A percentile compares a stretch with the other conserved stretches of the same genome.
phyloP scores from a whole-genome alignment of 164 flowering plant genomes.

The Berberis vulgaris region DNA sequence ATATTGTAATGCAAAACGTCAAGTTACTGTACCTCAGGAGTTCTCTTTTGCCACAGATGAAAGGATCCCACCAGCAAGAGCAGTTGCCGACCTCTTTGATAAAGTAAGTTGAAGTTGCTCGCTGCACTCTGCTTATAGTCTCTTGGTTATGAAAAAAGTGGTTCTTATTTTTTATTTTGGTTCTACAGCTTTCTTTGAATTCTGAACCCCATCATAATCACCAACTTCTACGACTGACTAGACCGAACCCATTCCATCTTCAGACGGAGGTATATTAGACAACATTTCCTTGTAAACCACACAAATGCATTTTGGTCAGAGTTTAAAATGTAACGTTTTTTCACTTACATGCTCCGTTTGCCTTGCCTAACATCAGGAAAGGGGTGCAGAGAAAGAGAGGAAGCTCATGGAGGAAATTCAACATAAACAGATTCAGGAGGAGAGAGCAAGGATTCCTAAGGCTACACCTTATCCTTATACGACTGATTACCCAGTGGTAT shows the following conservation, averaged over 20 bases:
- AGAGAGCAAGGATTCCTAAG: constrained; percentile 68
- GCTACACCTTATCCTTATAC: constrained; percentile 94
- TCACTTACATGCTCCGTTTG: background rate
- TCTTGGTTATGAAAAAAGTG: too few species aligned
- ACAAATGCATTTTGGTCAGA: background rate
- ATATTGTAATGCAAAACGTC: too few species aligned
- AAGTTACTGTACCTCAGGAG: too few species aligned
- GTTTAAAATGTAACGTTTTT: background rate
- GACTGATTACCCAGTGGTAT: constrained; percentile 94
- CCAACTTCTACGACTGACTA: constrained; percentile 53
- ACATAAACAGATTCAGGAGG: constrained; percentile 75
- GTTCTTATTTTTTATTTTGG: background rate
- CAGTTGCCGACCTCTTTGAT: too few species aligned
- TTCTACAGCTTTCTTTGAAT: constrained; percentile 66
- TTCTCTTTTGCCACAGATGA: too few species aligned
- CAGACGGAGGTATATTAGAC: constrained; percentile 55
- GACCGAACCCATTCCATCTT: constrained; percentile 82
- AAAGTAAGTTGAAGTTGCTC: too few species aligned
- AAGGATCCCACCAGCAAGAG: too few species aligned
- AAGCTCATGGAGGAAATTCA: constrained; percentile 41
- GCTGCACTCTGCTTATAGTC: too few species aligned
- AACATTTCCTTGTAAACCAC: background rate
- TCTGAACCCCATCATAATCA: constrained; percentile 52
- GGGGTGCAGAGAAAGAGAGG: constrained; percentile 80
- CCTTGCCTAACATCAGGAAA: constrained; percentile 35